Conservation (phyloP, 208 protist species). For the Balamuthia mandrillaris region DNA sequence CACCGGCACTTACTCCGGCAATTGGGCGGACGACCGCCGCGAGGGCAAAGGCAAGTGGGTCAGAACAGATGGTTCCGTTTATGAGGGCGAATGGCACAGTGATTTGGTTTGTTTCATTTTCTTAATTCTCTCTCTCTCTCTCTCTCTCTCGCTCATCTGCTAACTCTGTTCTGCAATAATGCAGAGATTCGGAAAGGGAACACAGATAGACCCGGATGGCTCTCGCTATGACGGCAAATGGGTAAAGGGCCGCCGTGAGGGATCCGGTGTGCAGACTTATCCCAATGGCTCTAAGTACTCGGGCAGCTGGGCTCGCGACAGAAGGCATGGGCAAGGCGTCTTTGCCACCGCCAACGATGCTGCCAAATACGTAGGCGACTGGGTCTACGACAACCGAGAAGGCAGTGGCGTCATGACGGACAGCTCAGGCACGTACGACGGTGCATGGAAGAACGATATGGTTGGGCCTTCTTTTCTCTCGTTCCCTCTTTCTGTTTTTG, state of each 20-base stretch:
- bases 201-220: neutral
- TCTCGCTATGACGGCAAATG: constrained; percentile 20
- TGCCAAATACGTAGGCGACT: constrained; percentile 20
- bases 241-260: neutral
- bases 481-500: neutral
- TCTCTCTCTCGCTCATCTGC: neutral
- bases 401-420: neutral
- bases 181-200: neutral
- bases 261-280: neutral
- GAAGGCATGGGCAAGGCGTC: neutral
- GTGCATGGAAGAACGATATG: neutral
- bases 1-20: neutral
- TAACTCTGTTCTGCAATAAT: neutral
- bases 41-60: neutral
- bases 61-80: neutral
- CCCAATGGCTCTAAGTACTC: constrained; percentile 1
- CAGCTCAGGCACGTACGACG: neutral
- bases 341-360: neutral
- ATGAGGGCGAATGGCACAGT: neutral
- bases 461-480: neutral
- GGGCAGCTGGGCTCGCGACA: neutral
- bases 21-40: neutral
- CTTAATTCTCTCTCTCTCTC: too few species aligned
- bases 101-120: neutral
- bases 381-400: neutral